These are phyloP conservation scores for Vaccinium darrowii DNA, from an alignment of 148 eudicot genomes.

Conservation along the genomic window DNA sequence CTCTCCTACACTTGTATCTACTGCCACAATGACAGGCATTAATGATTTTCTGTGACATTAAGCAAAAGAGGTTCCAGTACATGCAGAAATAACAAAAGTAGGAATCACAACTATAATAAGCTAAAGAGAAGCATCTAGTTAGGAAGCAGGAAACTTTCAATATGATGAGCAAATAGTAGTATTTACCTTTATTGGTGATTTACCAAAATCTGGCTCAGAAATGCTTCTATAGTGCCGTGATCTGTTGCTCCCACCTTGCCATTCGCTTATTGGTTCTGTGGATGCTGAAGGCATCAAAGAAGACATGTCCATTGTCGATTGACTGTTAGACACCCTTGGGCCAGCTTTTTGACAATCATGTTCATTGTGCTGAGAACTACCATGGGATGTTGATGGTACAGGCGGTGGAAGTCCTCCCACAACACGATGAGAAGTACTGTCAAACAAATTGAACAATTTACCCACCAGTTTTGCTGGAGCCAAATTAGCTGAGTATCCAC, in stretches of 20 bases:
- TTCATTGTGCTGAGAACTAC: constrained; percentile 38
- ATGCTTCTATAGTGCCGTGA: constrained; percentile 63
- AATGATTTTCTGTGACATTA: background rate
- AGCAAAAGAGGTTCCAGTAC: background rate
- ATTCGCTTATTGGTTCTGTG: constrained; percentile 55
- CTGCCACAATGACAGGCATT: background rate
- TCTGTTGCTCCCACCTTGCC: constrained; percentile 41
- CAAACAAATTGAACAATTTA: constrained; percentile 63
- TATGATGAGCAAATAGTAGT: background rate
- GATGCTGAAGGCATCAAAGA: constrained; percentile 60
- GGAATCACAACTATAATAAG: background rate
- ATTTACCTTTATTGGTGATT: constrained; percentile 63
- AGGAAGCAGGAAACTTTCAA: background rate
- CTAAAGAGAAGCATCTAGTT: background rate
- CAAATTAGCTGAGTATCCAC: constrained; percentile 63
- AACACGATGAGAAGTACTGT: constrained; percentile 68
- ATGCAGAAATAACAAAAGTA: background rate
- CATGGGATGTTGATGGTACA: constrained; percentile 36
- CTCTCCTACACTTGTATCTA: background rate
- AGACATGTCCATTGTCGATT: constrained; percentile 78
- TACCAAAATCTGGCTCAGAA: constrained; percentile 74
- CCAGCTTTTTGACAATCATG: constrained; percentile 34
- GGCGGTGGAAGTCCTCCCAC: constrained; percentile 78
- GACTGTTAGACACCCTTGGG: constrained; percentile 59
- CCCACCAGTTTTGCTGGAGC: constrained; percentile 65